Evolutionary conservation across 1,284 basidiomycete species (phyloP).

Genomic region (Rhodotorula sp.): DNA sequence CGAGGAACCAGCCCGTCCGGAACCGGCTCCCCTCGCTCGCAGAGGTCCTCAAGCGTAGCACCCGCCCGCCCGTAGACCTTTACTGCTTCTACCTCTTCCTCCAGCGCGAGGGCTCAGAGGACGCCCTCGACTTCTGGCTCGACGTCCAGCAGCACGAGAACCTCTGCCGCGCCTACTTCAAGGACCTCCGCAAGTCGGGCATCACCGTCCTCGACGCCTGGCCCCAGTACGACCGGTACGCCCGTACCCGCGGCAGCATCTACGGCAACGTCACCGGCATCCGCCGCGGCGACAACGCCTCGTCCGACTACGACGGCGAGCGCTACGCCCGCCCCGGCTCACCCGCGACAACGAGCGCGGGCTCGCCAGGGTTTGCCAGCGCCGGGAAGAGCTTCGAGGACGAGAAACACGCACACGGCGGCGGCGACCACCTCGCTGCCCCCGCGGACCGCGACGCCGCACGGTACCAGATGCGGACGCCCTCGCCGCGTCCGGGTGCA

Average conservation of each 20-base stretch:
- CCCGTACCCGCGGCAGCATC: constrained; percentile 78
- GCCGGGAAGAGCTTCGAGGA: background rate
- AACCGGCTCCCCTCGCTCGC: constrained; percentile 52
- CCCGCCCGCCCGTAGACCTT: constrained; percentile 90
- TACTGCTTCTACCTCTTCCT: constrained; percentile 96
- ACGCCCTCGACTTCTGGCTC: constrained; percentile 97
- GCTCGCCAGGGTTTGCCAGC: background rate
- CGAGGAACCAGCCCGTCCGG: constrained; percentile 22
- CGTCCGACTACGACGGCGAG: constrained; percentile 6
- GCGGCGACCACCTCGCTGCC: background rate
- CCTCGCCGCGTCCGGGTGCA: constrained; percentile 34
- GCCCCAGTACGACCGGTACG: constrained; percentile 94
- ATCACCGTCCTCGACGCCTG: constrained; percentile 90
- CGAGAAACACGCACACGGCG: background rate
- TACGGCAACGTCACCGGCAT: constrained; percentile 87
- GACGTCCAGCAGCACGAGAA: constrained; percentile 99
- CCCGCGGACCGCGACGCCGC: background rate
- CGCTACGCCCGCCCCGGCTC: constrained; percentile 1
- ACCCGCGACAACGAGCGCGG: background rate
- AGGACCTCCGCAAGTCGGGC: constrained; percentile 92
- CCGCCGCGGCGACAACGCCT: constrained; percentile 7
- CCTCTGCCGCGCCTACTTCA: constrained; percentile 93
- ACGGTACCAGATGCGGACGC: constrained; percentile 35
- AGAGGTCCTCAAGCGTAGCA: constrained; percentile 54
- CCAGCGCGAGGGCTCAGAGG: constrained; percentile 90